Evolutionary conservation across 2,329 filamentous ascomycete genomes (phyloP), one percentile per base, ranked within the genome.

Genomic region (Pyricularia sp.): DNA sequence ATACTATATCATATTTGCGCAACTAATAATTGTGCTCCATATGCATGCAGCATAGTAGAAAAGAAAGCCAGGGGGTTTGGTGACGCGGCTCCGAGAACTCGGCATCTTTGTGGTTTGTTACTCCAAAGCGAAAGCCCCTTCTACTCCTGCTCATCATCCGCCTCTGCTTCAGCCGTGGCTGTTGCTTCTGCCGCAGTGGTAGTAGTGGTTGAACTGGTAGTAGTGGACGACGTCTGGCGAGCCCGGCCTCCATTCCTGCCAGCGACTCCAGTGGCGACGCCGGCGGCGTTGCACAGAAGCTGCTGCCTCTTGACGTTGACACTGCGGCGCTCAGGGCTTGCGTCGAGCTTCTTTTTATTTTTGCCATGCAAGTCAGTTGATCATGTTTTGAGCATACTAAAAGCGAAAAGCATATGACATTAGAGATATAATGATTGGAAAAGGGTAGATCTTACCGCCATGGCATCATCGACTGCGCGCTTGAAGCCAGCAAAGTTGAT

Each of bases 401-500:
- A 2, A 33, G 31, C 12, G 31, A 33, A 33, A 1, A 12, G 59
- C 6, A 26, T 22, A 26, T 30, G 3, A 3, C 12, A 3, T 16
- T 7, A 16, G 9, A 59, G 24, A 22, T 12, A 26, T 2, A 26
- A 6, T 24, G 22, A 22, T 24, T 3, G n/a, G 16, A 35, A 62
- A 4, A 30, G 16, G 24, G 16, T 19, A 10, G 10, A 3, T 13
- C 63, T 22, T 35, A 65, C 65, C 68, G 73, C 70, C 63, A 69
- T 73, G 63, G 66, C 68, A 22, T 69, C 67, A 10, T 57, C 66
- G 1, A 72, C 57, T 26, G 71, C 71, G 1, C 73, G 72, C 69
- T 75, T 74, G 69, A 75, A 70, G 24, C 69, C 65, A 24, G 70
- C 68, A 2, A 71, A 60, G 64, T 66, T 62, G 40, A 63, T 26